Base-by-base conservation (phyloP, 441 rosid genomes). In the Gossypium lobatum region DNA sequence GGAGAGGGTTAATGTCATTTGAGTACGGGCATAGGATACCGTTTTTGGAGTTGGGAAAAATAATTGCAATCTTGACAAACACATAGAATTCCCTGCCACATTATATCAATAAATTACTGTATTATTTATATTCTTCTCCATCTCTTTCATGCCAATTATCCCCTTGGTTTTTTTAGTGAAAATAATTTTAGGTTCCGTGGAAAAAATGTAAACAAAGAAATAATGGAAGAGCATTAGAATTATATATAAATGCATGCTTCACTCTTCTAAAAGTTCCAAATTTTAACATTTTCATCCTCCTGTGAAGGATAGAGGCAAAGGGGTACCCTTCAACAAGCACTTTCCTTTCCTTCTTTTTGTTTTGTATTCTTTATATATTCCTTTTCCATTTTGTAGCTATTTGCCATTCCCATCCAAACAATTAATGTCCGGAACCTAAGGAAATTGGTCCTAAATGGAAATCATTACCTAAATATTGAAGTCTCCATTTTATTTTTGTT, bases 21-120 rank as follows among this genome's bases (percentile, higher is more conserved):
- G 79, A 57, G 52, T 67, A 8, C 54, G 17, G 31, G 81, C 88
- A 82, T 84, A 10, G 88, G 88, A 84, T 84, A 58, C 88, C 80
- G 59, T 79, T 79, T 34, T 73, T 50, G 63, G 59, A 75, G 26
- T 53, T 39, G 39, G 50, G 17, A 1, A 64, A 59, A 70, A 77
- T 79, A 60, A 66, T 78, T 76, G 18, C 34, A 28, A 68, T 62
- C 31, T 61, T 48, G 75, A 77, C 21, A 59, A 26, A 3, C 61
- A 64, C 76, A 42, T 45, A 37, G 72, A 71, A 62, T 79, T 76
- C 75, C 50, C 61, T 60, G 42, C 23, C 37, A 50, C 66, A 17
- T 55, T 37, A 37, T 8, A 42, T 50, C 21, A 53, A 17, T 16
- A 25, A 65, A 42, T 65, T 10, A 45, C 4, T 42, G 4, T 23